Evolutionary conservation across 108 stramenopile genomes (phyloP), one percentile per base, ranked within the genome.

Genomic region (Fragilaria radians): DNA sequence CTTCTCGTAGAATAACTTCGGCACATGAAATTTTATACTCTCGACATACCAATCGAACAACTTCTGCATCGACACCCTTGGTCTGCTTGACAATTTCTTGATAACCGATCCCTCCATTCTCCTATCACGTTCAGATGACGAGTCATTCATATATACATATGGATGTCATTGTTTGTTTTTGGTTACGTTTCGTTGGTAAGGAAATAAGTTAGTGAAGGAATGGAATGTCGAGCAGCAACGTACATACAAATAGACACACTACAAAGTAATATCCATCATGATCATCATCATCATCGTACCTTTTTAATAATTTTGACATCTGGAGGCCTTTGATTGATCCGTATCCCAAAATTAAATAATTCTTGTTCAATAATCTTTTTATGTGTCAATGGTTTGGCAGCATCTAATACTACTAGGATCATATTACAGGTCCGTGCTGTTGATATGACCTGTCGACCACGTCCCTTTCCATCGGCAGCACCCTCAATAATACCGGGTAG

Each of bases 401-500:
- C 97, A 75, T 99, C 99, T 55, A 99, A 70, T 4, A 99, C 99
- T 72, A 98, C 98, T 25, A 99, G 61, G 36, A 99, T 95, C 3
- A 97, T 78, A 80, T 99, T 97, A 14, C 96, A 89, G 26, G 78
- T 78, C 48, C 96, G 78, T 5, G 99, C 99, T 7, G 96, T 96
- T 3, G 99, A 97, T 63, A 99, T 98, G 9, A 99, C 99, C 77
- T 99, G 96, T 24, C 88, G 74, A 30, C 99, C 99, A 25, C 99
- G 78, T 5, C 99, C 99, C 45, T 92, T 95, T 2, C 99, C 99
- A 65, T 95, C 88, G 0, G 99, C 97, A 3, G 99, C 99, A 26
- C 99, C 99, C 65, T 99, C 99, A 66, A 99, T 99, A 68, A 99
- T 99, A 56, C 98, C 98, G 5, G 99, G 99, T 33, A 99, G 71